Base-by-base conservation (phyloP, 495 filamentous ascomycete species). In the Letharia lupina region DNA sequence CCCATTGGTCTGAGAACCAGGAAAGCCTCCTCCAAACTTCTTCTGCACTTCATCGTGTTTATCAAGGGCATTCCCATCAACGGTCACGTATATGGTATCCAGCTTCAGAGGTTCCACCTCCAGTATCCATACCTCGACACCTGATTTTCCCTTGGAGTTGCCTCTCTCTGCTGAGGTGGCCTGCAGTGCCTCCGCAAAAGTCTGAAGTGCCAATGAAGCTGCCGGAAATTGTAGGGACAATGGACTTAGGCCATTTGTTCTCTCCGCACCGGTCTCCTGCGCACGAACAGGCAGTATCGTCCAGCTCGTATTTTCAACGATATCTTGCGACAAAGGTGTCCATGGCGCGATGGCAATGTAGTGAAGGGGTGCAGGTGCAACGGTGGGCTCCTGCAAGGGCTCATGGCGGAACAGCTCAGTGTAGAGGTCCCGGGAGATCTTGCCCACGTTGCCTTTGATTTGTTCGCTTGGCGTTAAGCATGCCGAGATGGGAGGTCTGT, bases 171-270 rank as follows among this genome's bases (percentile, higher is more conserved):
- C 77, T 85, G 78, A 60, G 77, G 66, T 80, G 83, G 69, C 78
- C 84, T 68, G 77, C 78, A 83, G 10, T 87, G 75, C 74, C 87
- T 89, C 70, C 83, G 87, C 64, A 89, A 96, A 91, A 44, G 86
- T 83, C 73, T 95, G 90, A 11, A 96, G 80, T 10, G 89, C 89
- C 48, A 88, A 81, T 13, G 91, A 88, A 13, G 85, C 83, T 33
- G 90, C 85, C n/a, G 93, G 90, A 71, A 96, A 91, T 60, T 90
- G 83, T 20, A 96, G 79, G 3, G 91, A 93, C 3, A 86, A 89
- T 77, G 75, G 8, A 4, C 20, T 28, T 18, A 37, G 20, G 7
- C 35, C 64, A 23, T 23, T 54, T 37, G n/a, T 31, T n/a, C 59
- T 63, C 7, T 60, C 59, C 40, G 61, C 64, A 35, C 58, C 45